Base-by-base conservation (phyloP, 2,329 filamentous ascomycete genomes). In the Stachybotrys elegans region DNA sequence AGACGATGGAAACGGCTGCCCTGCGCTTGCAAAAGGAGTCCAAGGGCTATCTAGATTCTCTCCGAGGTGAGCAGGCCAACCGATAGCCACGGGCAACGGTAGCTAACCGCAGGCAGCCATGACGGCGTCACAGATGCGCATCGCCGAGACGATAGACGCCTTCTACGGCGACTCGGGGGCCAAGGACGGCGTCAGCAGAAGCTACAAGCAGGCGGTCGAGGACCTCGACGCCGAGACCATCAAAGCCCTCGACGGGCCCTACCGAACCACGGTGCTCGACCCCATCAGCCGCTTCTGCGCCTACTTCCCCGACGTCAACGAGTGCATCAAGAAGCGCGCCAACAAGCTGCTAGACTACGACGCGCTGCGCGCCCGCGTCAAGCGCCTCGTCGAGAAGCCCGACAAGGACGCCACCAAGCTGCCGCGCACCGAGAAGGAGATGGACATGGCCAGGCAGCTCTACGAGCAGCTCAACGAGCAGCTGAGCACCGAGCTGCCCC, bases 281-380 rank as follows among this genome's bases (percentile, higher is more conserved):
- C 93, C 93, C 34, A 98, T 98, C 63, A 85, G 85, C 51, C 82
- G 91, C 52, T 98, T 97, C 73, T 97, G 92, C 72, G 88, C 89
- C 54, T 98, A 98, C 72, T 98, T 98, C 67, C 92, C 93, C 25
- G 93, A 98, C 65, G 91, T 98, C 62, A 98, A 98, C 69, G 90
- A 96, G 72, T 96, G 92, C 69, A 96, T 98, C 69, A 98, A 97
- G 73, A 98, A 98, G 73, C 88, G 94, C 59, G 87, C 94, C 59
- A 88, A 98, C 78, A 98, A 98, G 69, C 85, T 97, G 45, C 87
- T 97, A 55, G 94, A 98, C 70, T 98, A 98, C 73, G 93, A 98
- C 65, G 83, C 91, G 16, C 84, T 97, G 69, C 88, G 93, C 50
- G 89, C 90, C 53, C 95, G 93, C 66, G 93, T 98, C 59, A 96